Evolutionary conservation across 495 filamentous ascomycete genomes (phyloP), one percentile per base, ranked within the genome.

Genomic region (Podospora pseudopauciseta): DNA sequence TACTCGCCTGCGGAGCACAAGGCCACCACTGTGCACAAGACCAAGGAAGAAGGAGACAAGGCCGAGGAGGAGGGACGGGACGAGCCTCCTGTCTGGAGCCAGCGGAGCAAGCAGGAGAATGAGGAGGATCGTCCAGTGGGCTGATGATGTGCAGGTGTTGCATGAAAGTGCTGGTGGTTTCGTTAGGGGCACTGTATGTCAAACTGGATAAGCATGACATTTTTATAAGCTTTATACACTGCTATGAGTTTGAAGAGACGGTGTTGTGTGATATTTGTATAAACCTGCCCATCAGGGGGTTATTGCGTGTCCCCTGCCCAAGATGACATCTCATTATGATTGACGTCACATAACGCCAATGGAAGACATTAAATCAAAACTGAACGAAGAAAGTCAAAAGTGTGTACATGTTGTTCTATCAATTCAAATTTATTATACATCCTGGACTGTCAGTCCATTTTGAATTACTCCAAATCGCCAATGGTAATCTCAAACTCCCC

Each of bases 1-100:
- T 90, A 89, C 71, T 83, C 82, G 1, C 86, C 86, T 0, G 86
- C 87, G 0, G 86, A 89, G 73, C 87, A 89, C 72, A 79, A 82
- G 60, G 74, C 83, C 1, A 80, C 76, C 34, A 85, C 85, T 16
- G 85, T 88, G 57, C 87, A 89, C 75, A 74, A 82, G 72, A 88
- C 84, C 0, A 89, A 89, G 77, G 85, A 86, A 70, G 80, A 88
- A 71, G 88, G 84, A 0, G 86, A 88, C 68, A 78, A 83, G 69
- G 81, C 83, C 72, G 88, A 89, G 70, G 87, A 88, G 28, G 80
- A 81, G 3, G 87, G 86, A 2, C 82, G 79, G 56, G 88, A 90
- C 75, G 85, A 87, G 74, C 81, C 87, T 61, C 86, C 87, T 9
- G 79, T 81, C 30, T 90, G 86, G 86, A 83, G 79, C 44, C 73